Base-by-base conservation (phyloP, 1,139 yeast species). In the Sugiyamaella paludigena region DNA sequence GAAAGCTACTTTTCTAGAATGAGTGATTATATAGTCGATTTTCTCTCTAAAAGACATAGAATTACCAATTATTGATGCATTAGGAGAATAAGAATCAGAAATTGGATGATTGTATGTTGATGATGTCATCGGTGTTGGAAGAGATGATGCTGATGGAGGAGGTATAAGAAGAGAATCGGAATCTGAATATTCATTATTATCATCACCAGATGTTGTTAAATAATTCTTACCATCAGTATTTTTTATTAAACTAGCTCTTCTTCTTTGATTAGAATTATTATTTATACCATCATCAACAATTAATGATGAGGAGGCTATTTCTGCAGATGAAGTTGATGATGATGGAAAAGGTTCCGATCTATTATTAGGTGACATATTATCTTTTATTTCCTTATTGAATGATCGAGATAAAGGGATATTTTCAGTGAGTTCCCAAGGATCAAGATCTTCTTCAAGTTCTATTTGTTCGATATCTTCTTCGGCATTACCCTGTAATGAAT, bases 1-100 rank as follows among this genome's bases (percentile, higher is more conserved):
- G 49, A 53, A 38, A 10, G 60, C 48, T n/a, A 50, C 46, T n/a
- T 42, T 41, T 31, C 48, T 38, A 19, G 55, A 50, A 27, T 37
- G 38, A 19, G 48, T 43, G 26, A 55, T 44, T 12, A 56, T 38
- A 24, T 34, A 32, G 37, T 55, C 58, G 28, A 53, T 31, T 47
- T 50, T 55, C 43, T 53, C 59, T 35, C 47, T 50, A 19, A 55
- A 12, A 2, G 45, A 34, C 43, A 39, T 36, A 15, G 43, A 36
- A 15, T 24, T 35, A 1, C 12, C 26, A 16, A 42, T 31, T 13
- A 30, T 7, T 16, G 45, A 42, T n/a, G 45, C 34, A 12, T 12
- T 8, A 3, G 45, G 45, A 2, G 45, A 34, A 11, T 35, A 34
- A 16, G 37, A 12, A 9, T n/a, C 37, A 9, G 37, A n/a, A 13